A percentile compares a stretch with the other conserved stretches of the same genome.
These are phyloP conservation scores for Camellia oleifera DNA, from an alignment of 179 eudicot species.

Conservation along the genomic window DNA sequence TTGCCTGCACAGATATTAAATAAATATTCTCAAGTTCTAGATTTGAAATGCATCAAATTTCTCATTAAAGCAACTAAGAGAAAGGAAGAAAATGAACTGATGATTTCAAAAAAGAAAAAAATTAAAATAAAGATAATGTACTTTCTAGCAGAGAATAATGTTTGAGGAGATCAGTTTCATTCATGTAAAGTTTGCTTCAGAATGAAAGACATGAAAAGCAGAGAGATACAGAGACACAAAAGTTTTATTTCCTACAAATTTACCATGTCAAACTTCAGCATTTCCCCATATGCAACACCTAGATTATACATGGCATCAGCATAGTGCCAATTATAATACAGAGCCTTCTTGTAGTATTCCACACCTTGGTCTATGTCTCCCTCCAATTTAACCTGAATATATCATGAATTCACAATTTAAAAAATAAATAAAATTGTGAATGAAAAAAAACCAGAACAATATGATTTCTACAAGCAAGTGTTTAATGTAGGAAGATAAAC, in stretches of 20 bases:
- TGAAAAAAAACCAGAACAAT: background rate
- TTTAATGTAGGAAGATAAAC: background rate
- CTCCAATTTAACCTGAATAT: constrained; percentile 85
- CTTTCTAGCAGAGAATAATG: background rate
- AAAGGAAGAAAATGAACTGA: background rate
- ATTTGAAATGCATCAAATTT: background rate
- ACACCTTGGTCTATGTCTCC: constrained; percentile 95
- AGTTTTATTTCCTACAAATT: constrained; percentile 9
- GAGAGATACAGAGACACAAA: background rate
- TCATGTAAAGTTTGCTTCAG: background rate
- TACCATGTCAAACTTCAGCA: constrained; percentile 99
- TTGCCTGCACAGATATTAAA: constrained; percentile 59
- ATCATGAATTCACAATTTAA: constrained; percentile 13
- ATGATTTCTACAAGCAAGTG: background rate
- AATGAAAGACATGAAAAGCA: background rate
- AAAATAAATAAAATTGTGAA: background rate
- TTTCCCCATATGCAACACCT: constrained; percentile 99
- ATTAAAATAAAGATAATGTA: background rate
- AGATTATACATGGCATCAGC: constrained; percentile 99
- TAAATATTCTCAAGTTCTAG: background rate
- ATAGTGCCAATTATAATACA: constrained; percentile 97
- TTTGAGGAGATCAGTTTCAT: background rate
- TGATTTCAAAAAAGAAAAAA: background rate
- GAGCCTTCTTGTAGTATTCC: constrained; percentile 86
- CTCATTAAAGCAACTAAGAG: constrained; percentile 2